Evolutionary conservation across 148 eudicot genomes (phyloP), one percentile per base, ranked within the genome.

Genomic region (Pouteria glomerata): DNA sequence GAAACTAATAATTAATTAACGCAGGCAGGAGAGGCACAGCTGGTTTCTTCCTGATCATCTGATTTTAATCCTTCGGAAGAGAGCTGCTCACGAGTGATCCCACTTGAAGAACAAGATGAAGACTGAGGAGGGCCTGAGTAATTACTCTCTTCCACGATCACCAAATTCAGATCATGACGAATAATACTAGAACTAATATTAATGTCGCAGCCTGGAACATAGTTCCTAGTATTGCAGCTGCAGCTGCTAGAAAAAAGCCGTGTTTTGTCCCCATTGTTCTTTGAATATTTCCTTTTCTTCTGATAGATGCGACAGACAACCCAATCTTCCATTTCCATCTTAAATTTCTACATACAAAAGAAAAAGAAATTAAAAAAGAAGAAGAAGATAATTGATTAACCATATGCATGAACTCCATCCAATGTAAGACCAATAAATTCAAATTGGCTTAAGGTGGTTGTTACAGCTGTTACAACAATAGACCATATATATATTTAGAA

Each of bases 81-180:
- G n/a, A n/a, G n/a, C n/a, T n/a, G n/a, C 6, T 11, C 23, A 12
- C 12, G 37, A 61, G 52, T 48, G 52, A 69, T 5, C 62, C 26
- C 66, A 27, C 57, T 53, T 57, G 83, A 68, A 66, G 62, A 62
- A 0, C 81, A 78, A 7, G 58, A 47, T 1, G 84, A 48, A 3
- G 80, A 70, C 24, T 68, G 68, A 63, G 85, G 80, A 52, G 85
- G 77, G 27, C 69, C 82, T 29, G 64, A 31, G 10, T 69, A 56
- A 16, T 14, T 24, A 21, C 48, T 19, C 15, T n/a, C 68, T 52
- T 68, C 77, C 42, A 61, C 42, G 50, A 31, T 68, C 66, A 74
- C 34, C 24, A 78, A 82, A 33, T 72, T 57, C 4, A 41, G 29
- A 50, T 18, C 62, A 2, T 63, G 69, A 14, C 21, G 63, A 41